Conservation (phyloP, 208 protist species). For the Novymonas esmeraldas region DNA sequence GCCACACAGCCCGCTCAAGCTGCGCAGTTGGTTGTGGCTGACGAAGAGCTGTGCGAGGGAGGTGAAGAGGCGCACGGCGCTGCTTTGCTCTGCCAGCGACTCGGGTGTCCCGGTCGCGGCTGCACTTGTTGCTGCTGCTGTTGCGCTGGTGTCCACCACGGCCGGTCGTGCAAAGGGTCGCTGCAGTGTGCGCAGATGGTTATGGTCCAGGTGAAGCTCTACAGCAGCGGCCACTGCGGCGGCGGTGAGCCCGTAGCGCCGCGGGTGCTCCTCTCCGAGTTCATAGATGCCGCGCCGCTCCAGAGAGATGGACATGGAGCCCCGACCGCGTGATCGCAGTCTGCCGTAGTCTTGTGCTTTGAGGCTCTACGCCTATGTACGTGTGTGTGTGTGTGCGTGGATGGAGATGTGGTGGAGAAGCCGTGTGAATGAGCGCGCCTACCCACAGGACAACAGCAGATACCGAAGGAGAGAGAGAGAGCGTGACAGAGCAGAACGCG, state of each 20-base stretch:
- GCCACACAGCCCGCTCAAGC: conserved; percentile 23
- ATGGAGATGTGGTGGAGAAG: too few species aligned
- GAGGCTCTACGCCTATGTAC: neutral
- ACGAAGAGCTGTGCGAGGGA: conserved; percentile 22
- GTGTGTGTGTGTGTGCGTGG: neutral
- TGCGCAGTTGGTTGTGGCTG: conserved; percentile 30
- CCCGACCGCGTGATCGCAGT: too few species aligned
- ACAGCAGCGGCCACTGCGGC: conserved; percentile 6
- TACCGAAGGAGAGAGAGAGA: too few species aligned
- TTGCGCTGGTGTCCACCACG: neutral
- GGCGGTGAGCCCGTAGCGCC: conserved; percentile 23
- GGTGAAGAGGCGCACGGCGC: conserved; percentile 18
- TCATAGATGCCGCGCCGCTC: conserved; percentile 22
- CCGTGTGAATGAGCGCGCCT: too few species aligned
- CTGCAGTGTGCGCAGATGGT: conserved; percentile 31
- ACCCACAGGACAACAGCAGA: too few species aligned
- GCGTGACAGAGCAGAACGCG: too few species aligned
- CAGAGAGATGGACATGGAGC: conserved; percentile 15
- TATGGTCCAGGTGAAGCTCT: conserved; percentile 34
- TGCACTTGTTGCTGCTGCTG: neutral
- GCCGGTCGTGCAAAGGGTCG: conserved; percentile 10
- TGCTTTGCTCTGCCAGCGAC: conserved; percentile 22
- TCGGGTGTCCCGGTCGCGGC: too few species aligned
- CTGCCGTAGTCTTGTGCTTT: too few species aligned
- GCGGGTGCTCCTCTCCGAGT: conserved; percentile 6